phyloP scores from a whole-genome alignment of 1,284 basidiomycete species.

The Tranzscheliella williamsii region DNA sequence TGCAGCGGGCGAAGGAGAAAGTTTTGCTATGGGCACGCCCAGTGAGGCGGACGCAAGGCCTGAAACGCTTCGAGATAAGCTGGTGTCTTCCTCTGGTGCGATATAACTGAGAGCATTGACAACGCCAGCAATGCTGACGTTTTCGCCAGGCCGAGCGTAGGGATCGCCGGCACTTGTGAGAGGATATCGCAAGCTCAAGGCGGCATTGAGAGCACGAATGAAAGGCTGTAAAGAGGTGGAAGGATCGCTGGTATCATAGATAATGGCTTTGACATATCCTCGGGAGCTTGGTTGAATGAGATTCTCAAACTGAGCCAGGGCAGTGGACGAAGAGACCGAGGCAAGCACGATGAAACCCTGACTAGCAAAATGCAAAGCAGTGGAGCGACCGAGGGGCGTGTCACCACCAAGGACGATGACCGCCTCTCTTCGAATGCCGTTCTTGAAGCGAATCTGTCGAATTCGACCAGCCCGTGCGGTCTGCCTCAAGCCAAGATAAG shows the following conservation, averaged over 20 bases:
- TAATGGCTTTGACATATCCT: slow-evolving; percentile 54
- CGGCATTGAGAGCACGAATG: slow-evolving; percentile 41
- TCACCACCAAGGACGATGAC: slow-evolving; percentile 58
- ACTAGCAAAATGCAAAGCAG: slow-evolving; percentile 43
- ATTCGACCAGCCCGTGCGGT: slow-evolving; percentile 12
- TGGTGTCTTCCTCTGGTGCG: slow-evolving; percentile 22
- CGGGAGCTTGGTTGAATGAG: slow-evolving; percentile 47
- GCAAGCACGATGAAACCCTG: slow-evolving; percentile 55
- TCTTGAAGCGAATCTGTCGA: slow-evolving; percentile 26
- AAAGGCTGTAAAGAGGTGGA: slow-evolving; percentile 40
- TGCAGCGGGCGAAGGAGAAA: slow-evolving; percentile 19
- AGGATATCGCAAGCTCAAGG: slow-evolving; percentile 52
- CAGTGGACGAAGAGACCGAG: slow-evolving; percentile 38
- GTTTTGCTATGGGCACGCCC: slow-evolving; percentile 22
- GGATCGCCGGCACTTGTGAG: slow-evolving; percentile 56
- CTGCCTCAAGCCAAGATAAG: slow-evolving; percentile 28
- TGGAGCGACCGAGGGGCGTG: slow-evolving; percentile 51
- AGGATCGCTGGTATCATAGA: slow-evolving; percentile 33
- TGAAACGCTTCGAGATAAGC: slow-evolving; percentile 17
- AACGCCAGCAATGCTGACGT: slow-evolving; percentile 47
- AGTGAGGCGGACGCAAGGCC: slow-evolving; percentile 12
- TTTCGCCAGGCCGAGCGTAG: slow-evolving; percentile 53
- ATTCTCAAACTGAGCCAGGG: slow-evolving; percentile 44
- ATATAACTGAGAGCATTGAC: slow-evolving; percentile 53
- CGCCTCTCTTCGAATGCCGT: slow-evolving; percentile 45